phyloP scores from a whole-genome alignment of 192 early-diverging fungal genomes.

The Coemansia sp. region DNA sequence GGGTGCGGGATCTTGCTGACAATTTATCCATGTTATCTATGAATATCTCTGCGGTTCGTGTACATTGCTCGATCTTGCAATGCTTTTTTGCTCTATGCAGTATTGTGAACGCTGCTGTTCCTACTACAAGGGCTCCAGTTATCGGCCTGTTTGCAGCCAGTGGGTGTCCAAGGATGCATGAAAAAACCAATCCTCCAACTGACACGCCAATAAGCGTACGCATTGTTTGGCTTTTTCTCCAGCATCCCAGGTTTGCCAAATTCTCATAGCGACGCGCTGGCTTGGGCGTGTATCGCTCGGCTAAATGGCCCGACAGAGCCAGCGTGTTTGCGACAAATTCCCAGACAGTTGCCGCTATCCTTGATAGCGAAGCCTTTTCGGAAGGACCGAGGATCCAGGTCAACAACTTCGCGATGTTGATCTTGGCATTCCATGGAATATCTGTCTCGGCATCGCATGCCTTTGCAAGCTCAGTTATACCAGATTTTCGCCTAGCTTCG shows the following conservation, averaged over 20 bases:
- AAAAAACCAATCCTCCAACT: background rate
- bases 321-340: constrained; percentile 3
- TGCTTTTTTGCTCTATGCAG: background rate
- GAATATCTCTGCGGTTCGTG: background rate
- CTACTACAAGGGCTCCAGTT: background rate
- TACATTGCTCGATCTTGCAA: background rate
- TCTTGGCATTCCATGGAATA: background rate
- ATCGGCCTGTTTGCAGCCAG: background rate
- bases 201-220: background rate
- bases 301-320: constrained; percentile 27
- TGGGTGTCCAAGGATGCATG: background rate
- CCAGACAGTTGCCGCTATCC: background rate
- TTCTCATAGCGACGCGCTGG: background rate
- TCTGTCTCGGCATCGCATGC: background rate
- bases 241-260: background rate
- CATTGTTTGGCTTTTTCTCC: background rate
- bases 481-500: background rate
- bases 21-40: background rate
- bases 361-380: background rate
- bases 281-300: constrained; percentile 36
- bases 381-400: background rate
- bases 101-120: background rate
- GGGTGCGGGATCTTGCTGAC: constrained; percentile 9
- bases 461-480: background rate
- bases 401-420: background rate